Conservation (phyloP, 2,329 filamentous ascomycete species). For the Lojkania enalia region DNA sequence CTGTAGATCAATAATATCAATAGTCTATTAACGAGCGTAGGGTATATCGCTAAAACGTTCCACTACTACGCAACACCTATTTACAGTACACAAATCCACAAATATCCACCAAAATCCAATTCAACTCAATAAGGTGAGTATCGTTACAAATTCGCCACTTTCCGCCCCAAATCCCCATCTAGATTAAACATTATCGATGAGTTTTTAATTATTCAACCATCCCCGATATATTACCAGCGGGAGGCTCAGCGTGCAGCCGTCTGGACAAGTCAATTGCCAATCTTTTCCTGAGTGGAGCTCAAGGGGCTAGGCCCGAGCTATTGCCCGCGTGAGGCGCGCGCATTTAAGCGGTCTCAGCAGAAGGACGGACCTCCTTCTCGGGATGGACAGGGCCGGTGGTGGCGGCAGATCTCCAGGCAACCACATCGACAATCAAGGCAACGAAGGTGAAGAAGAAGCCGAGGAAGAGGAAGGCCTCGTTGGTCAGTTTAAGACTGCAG, state of each 20-base stretch:
- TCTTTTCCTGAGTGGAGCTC: background rate
- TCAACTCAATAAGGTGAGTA: background rate
- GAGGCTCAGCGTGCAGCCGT: background rate
- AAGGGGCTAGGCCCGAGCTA: background rate
- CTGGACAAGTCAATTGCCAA: background rate
- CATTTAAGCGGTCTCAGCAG: slow-evolving; percentile 4
- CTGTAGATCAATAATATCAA: background rate
- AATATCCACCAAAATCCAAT: background rate
- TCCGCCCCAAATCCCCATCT: no score
- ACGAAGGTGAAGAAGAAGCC: slow-evolving; percentile 50
- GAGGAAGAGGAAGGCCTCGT: slow-evolving; percentile 51
- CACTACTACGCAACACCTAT: no score
- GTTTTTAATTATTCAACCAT: background rate
- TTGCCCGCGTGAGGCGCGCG: background rate
- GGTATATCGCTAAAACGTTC: background rate
- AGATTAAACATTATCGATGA: no score
- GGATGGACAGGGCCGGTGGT: slow-evolving; percentile 10
- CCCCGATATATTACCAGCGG: background rate
- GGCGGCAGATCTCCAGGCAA: slow-evolving; percentile 14
- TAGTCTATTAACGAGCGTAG: background rate
- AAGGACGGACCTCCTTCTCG: slow-evolving; percentile 12
- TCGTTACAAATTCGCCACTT: no score
- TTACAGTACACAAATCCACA: background rate
- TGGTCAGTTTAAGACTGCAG: slow-evolving; percentile 47
- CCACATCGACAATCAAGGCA: slow-evolving; percentile 42